Conservation (phyloP, 768 basidiomycete species). For the Rhodotorula kratochvilovae region DNA sequence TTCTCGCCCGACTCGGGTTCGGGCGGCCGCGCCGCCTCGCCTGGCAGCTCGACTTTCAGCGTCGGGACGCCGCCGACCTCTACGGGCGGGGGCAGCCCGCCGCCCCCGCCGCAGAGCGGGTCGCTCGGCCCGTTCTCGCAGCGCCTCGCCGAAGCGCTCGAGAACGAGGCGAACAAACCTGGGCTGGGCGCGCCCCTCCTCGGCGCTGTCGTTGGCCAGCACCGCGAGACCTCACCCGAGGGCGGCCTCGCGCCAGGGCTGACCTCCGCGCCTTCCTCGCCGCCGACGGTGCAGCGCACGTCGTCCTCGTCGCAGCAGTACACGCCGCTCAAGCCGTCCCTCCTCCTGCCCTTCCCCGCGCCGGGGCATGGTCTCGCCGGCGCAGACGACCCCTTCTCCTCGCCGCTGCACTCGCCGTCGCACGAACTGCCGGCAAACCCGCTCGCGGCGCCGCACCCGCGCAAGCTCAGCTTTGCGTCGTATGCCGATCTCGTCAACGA, state of each 20-base stretch:
- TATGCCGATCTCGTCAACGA: slow-evolving; percentile 38
- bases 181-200: neutral
- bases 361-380: no score
- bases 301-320: neutral
- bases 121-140: slow-evolving; percentile 22
- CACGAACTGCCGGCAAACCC: slow-evolving; percentile 6
- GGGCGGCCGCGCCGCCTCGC: slow-evolving; percentile 11
- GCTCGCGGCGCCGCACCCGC: slow-evolving; percentile 20
- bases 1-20: slow-evolving; percentile 30
- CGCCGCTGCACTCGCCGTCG: slow-evolving; percentile 9
- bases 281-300: neutral
- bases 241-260: neutral
- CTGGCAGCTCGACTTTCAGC: slow-evolving; percentile 11
- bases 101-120: neutral
- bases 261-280: neutral
- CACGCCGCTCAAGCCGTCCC: slow-evolving; percentile 16
- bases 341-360: slow-evolving; percentile 12
- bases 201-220: neutral
- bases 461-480: slow-evolving; percentile 17
- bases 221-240: neutral
- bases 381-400: slow-evolving; percentile 6
- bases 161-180: slow-evolving; percentile 28
- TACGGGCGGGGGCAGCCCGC: slow-evolving; percentile 16
- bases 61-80: slow-evolving; percentile 20
- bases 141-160: slow-evolving; percentile 26